Base-by-base conservation (phyloP, 805 yeast species). In the Metschnikowia anglica region DNA sequence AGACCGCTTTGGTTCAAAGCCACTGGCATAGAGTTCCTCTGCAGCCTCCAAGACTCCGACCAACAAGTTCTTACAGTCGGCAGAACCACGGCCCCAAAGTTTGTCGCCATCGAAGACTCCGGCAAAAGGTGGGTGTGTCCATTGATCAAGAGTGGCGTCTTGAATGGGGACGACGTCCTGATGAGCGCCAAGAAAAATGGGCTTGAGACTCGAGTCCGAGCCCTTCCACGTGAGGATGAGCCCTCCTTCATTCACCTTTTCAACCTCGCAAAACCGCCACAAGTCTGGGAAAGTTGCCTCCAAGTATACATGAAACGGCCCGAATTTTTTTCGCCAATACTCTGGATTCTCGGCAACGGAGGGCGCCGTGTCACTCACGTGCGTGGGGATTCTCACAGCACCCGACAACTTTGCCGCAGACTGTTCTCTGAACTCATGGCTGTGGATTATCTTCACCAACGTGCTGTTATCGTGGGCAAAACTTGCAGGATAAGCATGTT, bases 31-130 rank as follows among this genome's bases (percentile, higher is more conserved):
- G 23, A 51, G 31, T 28, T 41, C 35, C 41, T 48, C 54, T 26
- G 46, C 41, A 3, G 51, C 41, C 58, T 85, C 90, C 54, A 87
- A 58, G 34, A 83, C 73, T 2, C 80, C 84, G 47, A 83, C 68
- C 37, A 88, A 65, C 23, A 81, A 63, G 57, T 81, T 81, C 62
- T 88, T 88, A 59, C 88, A 82, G 60, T 88, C 96, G 31, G 73
- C 61, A 3, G 85, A 58, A 29, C 96, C 96, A 53, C 96, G 75
- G 3, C 96, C 96, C 76, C 80, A 85, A 3, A 88, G 53, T 30
- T 56, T 63, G 16, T 70, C 65, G 13, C 45, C 53, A 23, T 47
- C 49, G 25, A 28, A 44, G 30, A 34, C 40, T 9, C 51, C 51
- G 2, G 38, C 44, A 34, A 44, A 49, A 3, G 53, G 53, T 16